Evolutionary conservation across 1,284 basidiomycete genomes (phyloP).

Genomic region (Cutaneotrichosporon cavernicola): DNA sequence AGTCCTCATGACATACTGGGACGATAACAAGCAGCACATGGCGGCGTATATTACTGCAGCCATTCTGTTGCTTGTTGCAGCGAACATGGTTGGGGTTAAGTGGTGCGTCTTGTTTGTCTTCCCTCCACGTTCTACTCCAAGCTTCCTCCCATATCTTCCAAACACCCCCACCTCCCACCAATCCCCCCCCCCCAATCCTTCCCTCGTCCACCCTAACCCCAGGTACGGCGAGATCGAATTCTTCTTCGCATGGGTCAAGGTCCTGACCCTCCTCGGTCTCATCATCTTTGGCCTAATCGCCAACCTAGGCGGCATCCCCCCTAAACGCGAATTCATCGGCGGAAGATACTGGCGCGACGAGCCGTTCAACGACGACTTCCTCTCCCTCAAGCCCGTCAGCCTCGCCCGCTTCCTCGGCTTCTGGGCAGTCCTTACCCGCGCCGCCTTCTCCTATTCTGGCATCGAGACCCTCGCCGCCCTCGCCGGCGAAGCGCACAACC

Average conservation of each 20-base stretch:
- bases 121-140: too few relatives aligned
- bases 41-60: constrained; percentile 22
- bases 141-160: too few relatives aligned
- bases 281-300: constrained; percentile 67
- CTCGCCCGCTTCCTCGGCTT: constrained; percentile 61
- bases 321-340: constrained; percentile 53
- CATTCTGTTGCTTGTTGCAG: constrained; percentile 12
- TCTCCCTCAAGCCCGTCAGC: constrained; percentile 22
- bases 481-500: constrained; percentile 58
- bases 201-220: background rate
- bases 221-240: constrained; percentile 56
- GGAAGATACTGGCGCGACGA: constrained; percentile 63
- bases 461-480: constrained; percentile 53
- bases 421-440: constrained; percentile 58
- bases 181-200: background rate
- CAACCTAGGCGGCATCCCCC: constrained; percentile 69
- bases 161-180: too few relatives aligned
- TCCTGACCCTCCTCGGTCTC: constrained; percentile 59
- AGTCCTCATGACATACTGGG: constrained; percentile 76
- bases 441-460: constrained; percentile 40
- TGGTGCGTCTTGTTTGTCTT: background rate
- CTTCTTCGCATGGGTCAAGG: constrained; percentile 65
- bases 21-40: constrained; percentile 45
- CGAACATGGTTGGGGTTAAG: constrained; percentile 23
- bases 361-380: constrained; percentile 52